Evolutionary conservation across 306 rosid genomes (phyloP).

Genomic region (Mimosa pudica): DNA sequence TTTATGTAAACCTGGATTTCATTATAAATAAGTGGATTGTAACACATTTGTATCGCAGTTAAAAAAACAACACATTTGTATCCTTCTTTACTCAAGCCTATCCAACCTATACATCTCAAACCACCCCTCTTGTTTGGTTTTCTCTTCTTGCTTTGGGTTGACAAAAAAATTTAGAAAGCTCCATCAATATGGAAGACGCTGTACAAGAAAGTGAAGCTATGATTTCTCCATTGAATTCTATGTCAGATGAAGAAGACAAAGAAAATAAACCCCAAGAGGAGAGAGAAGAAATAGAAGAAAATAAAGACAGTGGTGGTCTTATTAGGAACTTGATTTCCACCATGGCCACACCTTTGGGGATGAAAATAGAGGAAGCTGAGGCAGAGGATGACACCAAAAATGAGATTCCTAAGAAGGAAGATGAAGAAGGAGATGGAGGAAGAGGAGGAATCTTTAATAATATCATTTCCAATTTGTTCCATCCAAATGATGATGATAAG

Average conservation of each 20-base stretch:
- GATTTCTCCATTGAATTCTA: constrained; percentile 13
- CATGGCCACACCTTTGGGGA: constrained; percentile 30
- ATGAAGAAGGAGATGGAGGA: not conserved
- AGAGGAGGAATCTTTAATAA: constrained; percentile 39
- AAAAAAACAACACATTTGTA: too few relatives aligned
- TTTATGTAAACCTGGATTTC: not conserved
- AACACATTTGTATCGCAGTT: too few relatives aligned
- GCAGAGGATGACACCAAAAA: constrained; percentile 11
- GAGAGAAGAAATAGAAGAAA: not conserved
- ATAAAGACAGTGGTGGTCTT: constrained; percentile 29
- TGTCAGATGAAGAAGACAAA: constrained; percentile 15
- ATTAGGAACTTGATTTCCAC: constrained; percentile 39
- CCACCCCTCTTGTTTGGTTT: not conserved
- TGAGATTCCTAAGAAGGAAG: not conserved
- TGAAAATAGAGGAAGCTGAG: constrained; percentile 14
- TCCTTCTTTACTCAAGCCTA: not conserved
- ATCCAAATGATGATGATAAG: constrained; percentile 10
- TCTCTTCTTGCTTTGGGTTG: not conserved
- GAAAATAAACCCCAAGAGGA: not conserved
- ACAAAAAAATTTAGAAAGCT: not conserved
- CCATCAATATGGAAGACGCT: constrained; percentile 38
- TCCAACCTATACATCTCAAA: not conserved
- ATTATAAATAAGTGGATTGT: too few relatives aligned
- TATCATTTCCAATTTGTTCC: constrained; percentile 41
- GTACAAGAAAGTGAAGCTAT: constrained; percentile 15